Base-by-base conservation (phyloP, 495 filamentous ascomycete species). In the Aspergillus taichungensis region DNA sequence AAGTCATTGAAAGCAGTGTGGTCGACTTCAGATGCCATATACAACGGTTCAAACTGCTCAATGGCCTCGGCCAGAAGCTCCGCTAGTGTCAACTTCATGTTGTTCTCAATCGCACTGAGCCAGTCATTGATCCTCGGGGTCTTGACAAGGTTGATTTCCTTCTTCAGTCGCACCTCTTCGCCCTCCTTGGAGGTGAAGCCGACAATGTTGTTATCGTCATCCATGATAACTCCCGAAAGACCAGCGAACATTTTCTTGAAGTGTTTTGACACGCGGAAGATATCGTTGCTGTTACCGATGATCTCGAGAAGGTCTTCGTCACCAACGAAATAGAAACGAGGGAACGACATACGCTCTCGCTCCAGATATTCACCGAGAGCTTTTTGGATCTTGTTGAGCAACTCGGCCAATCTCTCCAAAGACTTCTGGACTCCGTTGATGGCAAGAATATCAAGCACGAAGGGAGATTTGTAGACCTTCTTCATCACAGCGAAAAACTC, bases 191-290 rank as follows among this genome's bases (percentile, higher is more conserved):
- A 97, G 30, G 83, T 89, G 59, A 97, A 91, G 0, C 89, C 91
- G 6, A 86, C 76, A 49, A 99, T 96, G 49, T 83, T 78, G 31
- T 79, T 78, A 49, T 95, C 83, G 46, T 96, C 89, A 55, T 95
- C 88, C 74, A 95, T 87, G 14, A 92, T 72, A 31, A 99, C 74
- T 1, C 91, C 90, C 5, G 82, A 87, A 18, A 99, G 71, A 40
- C 92, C 92, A 43, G 92, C 92, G 69, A 99, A 99, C 92, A 99
- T 99, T 74, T 99, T 99, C 65, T 94, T 88, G 71, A 99, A 87
- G 63, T 99, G 92, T 63, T 97, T 97, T 37, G 91, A 85, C 46
- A 99, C 89, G 24, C 92, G 88, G 54, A 88, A 71, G 8, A 90
- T 94, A 55, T 99, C 92, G 55, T 95, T 96, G 65, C 89, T 95